Conservation (phyloP, 202 grass and related monocot genomes). For the Panicum hallii region DNA sequence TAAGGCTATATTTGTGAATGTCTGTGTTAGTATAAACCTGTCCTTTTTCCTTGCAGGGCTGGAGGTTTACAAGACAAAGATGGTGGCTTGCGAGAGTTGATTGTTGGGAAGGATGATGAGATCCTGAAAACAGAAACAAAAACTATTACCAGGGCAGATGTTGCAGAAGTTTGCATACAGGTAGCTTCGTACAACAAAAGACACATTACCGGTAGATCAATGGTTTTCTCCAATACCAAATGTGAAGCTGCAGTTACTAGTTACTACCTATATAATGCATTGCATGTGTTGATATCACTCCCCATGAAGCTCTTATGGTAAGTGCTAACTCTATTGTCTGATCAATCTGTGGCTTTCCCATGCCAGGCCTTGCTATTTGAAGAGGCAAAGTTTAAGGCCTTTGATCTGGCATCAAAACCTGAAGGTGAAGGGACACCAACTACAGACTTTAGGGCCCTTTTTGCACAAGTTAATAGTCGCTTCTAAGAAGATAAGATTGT, state of each 20-base stretch:
- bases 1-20: conserved; percentile 11
- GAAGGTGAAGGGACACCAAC: conserved; percentile 87
- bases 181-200: neutral
- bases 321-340: conserved; percentile 16
- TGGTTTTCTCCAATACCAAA: conserved; percentile 9
- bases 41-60: conserved; percentile 51
- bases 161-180: conserved; percentile 97
- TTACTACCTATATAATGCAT: neutral
- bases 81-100: conserved; percentile 73
- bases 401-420: conserved; percentile 90
- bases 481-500: conserved; percentile 55
- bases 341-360: neutral
- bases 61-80: conserved; percentile 93
- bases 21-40: neutral
- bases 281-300: neutral
- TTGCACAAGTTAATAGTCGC: conserved; percentile 64
- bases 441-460: conserved; percentile 73
- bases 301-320: neutral
- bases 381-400: conserved; percentile 80
- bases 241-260: neutral
- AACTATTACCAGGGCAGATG: conserved; percentile 89
- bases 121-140: conserved; percentile 79
- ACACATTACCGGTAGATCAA: neutral
- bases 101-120: conserved; percentile 88
- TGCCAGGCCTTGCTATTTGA: conserved; percentile 75